These are phyloP conservation scores for Xylariaceae sp. DNA, from an alignment of 2,329 filamentous ascomycete species.

Conservation along the genomic window DNA sequence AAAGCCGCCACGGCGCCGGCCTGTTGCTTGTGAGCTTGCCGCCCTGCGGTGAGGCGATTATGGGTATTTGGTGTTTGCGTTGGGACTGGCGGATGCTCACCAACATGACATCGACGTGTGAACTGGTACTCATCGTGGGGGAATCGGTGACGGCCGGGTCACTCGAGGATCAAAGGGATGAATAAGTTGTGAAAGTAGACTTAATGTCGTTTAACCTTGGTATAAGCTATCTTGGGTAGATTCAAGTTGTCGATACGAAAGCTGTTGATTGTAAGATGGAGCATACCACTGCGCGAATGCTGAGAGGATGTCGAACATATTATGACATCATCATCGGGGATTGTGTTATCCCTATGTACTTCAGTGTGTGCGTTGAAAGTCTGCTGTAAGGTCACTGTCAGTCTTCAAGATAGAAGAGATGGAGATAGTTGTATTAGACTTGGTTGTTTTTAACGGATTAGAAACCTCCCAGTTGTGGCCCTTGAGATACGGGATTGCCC, in stretches of 20 bases:
- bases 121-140: conserved; percentile 27
- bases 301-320: background rate
- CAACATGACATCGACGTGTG: conserved; percentile 31
- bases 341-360: background rate
- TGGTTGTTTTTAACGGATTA: background rate
- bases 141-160: background rate
- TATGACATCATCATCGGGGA: conserved; percentile 14
- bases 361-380: background rate
- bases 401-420: background rate
- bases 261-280: background rate
- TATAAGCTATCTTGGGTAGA: too few relatives aligned
- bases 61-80: background rate
- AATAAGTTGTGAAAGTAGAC: too few relatives aligned
- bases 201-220: too few relatives aligned
- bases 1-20: conserved; percentile 83
- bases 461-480: background rate
- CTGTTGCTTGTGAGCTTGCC: conserved; percentile 39
- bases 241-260: background rate
- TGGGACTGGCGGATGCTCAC: conserved; percentile 21
- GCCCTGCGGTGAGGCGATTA: background rate
- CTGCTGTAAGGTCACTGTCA: background rate
- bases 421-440: background rate
- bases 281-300: conserved; percentile 6
- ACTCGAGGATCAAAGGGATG: background rate
- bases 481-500: background rate